Conservation (phyloP, 2,329 filamentous ascomycete genomes). For the Parafenestella ontariensis region DNA sequence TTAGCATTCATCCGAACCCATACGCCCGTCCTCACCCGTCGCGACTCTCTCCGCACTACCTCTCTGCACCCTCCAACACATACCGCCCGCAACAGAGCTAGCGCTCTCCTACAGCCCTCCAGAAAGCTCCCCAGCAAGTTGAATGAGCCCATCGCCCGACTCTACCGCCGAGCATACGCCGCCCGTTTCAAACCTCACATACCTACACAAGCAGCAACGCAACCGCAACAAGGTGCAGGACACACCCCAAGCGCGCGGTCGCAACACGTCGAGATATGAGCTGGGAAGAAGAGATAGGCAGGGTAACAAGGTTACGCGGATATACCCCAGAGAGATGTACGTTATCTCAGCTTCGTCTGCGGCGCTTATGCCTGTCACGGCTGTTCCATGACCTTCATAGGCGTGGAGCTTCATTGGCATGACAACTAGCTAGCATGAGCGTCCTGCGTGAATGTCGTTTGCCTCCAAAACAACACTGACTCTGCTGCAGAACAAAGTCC, state of each 20-base stretch:
- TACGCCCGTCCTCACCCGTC: slow-evolving; percentile 24
- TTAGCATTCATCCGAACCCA: slow-evolving; percentile 19
- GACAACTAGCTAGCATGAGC: background rate
- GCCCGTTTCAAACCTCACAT: slow-evolving; percentile 44
- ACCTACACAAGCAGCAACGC: slow-evolving; percentile 47
- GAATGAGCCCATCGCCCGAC: slow-evolving; percentile 51
- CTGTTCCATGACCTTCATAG: background rate
- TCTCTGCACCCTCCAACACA: slow-evolving; percentile 3
- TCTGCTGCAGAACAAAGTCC: slow-evolving; percentile 44
- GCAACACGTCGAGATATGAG: slow-evolving; percentile 50
- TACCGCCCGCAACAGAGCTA: slow-evolving; percentile 13
- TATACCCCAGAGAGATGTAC: slow-evolving; percentile 51
- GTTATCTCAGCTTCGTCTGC: slow-evolving; percentile 6
- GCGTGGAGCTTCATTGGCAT: background rate
- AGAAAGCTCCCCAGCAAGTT: slow-evolving; percentile 30
- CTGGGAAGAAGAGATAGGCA: slow-evolving; percentile 51
- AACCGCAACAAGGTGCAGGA: slow-evolving; percentile 44
- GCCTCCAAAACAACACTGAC: slow-evolving; percentile 15
- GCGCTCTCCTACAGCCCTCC: slow-evolving; percentile 9
- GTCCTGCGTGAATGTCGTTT: slow-evolving; percentile 1
- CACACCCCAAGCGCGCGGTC: slow-evolving; percentile 43
- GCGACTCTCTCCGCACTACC: slow-evolving; percentile 7
- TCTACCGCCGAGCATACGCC: slow-evolving; percentile 35
- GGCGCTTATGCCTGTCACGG: background rate
- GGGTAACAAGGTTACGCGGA: slow-evolving; percentile 48